Conservation (phyloP, 495 filamentous ascomycete species). For the Letharia lupina region DNA sequence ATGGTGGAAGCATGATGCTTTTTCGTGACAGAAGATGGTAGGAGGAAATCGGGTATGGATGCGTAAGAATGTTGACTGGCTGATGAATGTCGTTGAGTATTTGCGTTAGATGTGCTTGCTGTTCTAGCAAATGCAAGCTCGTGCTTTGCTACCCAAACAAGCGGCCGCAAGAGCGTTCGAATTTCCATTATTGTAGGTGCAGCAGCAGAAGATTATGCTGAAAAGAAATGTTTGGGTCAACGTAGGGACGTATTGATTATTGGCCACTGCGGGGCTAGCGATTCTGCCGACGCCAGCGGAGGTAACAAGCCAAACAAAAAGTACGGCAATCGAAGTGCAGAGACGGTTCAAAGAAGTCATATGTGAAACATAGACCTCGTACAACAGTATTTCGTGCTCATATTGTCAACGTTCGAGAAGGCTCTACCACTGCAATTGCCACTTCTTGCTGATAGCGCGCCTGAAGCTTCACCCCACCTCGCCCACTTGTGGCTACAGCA, state of each 20-base stretch:
- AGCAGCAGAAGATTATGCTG: neutral
- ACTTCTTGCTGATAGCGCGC: neutral
- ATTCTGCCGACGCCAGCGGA: too few species aligned
- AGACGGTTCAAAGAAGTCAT: neutral
- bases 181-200: neutral
- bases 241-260: neutral
- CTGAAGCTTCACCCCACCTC: neutral
- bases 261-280: neutral
- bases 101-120: neutral
- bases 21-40: neutral
- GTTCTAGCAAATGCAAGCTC: neutral
- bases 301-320: neutral
- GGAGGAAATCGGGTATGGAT: neutral
- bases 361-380: neutral
- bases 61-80: neutral
- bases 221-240: neutral
- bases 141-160: neutral
- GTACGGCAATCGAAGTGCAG: neutral
- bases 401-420: neutral
- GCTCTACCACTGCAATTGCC: neutral
- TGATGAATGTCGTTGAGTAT: neutral
- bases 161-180: neutral
- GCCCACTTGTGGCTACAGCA: neutral
- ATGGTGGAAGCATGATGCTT: neutral
- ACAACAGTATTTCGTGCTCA: neutral